Percentiles rank a stretch among this genome's conserved stretches.
Evolutionary conservation across 306 rosid genomes (phyloP).

Genomic region (Carpinus viminea): DNA sequence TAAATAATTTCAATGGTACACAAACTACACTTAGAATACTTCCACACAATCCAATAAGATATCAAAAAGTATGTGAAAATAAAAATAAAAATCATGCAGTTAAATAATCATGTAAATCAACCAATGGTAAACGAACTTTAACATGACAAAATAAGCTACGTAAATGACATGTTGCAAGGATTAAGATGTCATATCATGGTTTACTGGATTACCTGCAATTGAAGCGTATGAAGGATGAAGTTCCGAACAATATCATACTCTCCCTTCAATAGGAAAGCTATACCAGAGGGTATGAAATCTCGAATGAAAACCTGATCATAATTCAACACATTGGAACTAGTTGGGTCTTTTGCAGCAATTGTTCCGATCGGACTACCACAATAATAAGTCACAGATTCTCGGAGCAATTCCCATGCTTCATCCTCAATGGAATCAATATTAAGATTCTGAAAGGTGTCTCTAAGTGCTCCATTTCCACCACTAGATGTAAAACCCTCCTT

Average conservation of each 20-base stretch:
- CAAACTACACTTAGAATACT: slow-evolving; percentile 7
- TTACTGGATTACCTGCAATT: slow-evolving; percentile 67
- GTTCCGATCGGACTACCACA: slow-evolving; percentile 86
- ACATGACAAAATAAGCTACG: neutral
- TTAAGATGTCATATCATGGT: slow-evolving; percentile 17
- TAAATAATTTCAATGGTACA: slow-evolving; percentile 1
- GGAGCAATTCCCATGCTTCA: slow-evolving; percentile 82
- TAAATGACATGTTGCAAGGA: slow-evolving; percentile 10
- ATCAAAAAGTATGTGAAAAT: neutral
- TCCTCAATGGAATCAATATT: slow-evolving; percentile 57
- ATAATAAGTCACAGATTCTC: slow-evolving; percentile 70
- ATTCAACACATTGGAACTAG: slow-evolving; percentile 62
- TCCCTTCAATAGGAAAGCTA: slow-evolving; percentile 85
- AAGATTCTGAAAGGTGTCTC: slow-evolving; percentile 33
- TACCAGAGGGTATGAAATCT: slow-evolving; percentile 89
- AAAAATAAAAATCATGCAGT: neutral
- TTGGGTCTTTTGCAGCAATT: slow-evolving; percentile 80
- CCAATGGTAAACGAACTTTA: neutral
- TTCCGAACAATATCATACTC: slow-evolving; percentile 86
- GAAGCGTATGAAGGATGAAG: slow-evolving; percentile 82
- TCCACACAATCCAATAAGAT: slow-evolving; percentile 19
- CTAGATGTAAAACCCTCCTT: slow-evolving; percentile 40
- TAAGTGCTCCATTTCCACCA: slow-evolving; percentile 48
- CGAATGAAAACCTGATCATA: slow-evolving; percentile 91
- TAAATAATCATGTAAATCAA: neutral